These are phyloP conservation scores for Acanthamoeba quina DNA, from an alignment of 208 protist genomes.

Conservation along the genomic window DNA sequence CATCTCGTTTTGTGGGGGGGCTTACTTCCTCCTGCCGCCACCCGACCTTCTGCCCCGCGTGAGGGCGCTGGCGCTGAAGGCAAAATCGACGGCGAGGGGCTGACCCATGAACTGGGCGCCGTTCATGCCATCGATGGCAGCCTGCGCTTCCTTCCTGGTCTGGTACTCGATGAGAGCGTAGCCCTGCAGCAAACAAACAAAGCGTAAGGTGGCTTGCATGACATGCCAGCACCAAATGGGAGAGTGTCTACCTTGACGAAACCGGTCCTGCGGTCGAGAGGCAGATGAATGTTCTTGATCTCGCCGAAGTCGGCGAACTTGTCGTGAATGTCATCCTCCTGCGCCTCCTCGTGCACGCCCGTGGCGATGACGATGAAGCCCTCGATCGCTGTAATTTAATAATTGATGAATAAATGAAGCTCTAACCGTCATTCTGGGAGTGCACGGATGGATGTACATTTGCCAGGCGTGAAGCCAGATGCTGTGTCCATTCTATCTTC, in stretches of 20 bases:
- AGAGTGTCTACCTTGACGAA: constrained; percentile 74
- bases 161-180: constrained; percentile 87
- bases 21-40: constrained; percentile 35
- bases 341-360: constrained; percentile 84
- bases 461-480: neutral
- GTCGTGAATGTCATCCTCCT: constrained; percentile 82
- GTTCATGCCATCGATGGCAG: constrained; percentile 77
- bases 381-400: constrained; percentile 79
- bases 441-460: neutral
- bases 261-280: constrained; percentile 84
- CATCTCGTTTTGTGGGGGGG: no score
- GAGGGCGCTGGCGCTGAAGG: constrained; percentile 73
- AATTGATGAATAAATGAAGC: neutral
- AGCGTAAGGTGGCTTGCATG: no score
- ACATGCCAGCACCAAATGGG: neutral
- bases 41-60: neutral
- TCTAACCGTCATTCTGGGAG: neutral
- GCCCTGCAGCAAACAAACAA: constrained; percentile 54
- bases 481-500: constrained; percentile 2
- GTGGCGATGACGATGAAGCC: constrained; percentile 85
- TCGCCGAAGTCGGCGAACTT: constrained; percentile 83
- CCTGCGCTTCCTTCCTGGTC: constrained; percentile 77
- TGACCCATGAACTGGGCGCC: constrained; percentile 79
- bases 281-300: constrained; percentile 85
- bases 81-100: constrained; percentile 77